Evolutionary conservation across 306 rosid genomes (phyloP).

Genomic region (Fragaria ananassa): DNA sequence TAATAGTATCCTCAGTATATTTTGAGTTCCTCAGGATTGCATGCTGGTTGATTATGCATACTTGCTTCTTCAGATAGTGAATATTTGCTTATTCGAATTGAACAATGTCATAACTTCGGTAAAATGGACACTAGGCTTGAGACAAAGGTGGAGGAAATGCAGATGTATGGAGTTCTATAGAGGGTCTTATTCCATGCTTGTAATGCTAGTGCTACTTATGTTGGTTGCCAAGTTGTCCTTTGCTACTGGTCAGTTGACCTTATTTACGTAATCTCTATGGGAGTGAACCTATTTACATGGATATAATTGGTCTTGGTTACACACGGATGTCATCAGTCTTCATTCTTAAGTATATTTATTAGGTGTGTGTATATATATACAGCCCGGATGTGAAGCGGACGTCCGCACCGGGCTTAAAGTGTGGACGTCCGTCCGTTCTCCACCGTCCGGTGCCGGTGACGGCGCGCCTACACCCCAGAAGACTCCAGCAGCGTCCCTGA

Average conservation of each 20-base stretch:
- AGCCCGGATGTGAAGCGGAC: too few relatives aligned
- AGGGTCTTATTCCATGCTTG: neutral
- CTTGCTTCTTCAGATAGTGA: neutral
- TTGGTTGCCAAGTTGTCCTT: neutral
- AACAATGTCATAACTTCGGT: neutral
- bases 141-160: neutral
- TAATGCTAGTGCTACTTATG: neutral
- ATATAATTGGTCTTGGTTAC: neutral
- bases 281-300: neutral
- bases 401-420: too few relatives aligned
- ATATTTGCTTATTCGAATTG: neutral
- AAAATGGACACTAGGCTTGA: neutral
- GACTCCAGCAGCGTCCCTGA: too few relatives aligned
- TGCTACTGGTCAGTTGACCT: slow-evolving; percentile 3
- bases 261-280: neutral
- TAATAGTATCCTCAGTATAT: neutral
- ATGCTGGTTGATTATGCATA: neutral
- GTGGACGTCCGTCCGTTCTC: too few relatives aligned
- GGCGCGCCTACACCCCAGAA: too few relatives aligned
- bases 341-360: neutral
- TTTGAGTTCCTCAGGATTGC: slow-evolving; percentile 4
- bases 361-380: too few relatives aligned
- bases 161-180: neutral
- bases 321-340: neutral
- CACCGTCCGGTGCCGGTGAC: too few relatives aligned